Evolutionary conservation across 1,139 yeast genomes (phyloP).

Genomic region (Geotrichum candidum): DNA sequence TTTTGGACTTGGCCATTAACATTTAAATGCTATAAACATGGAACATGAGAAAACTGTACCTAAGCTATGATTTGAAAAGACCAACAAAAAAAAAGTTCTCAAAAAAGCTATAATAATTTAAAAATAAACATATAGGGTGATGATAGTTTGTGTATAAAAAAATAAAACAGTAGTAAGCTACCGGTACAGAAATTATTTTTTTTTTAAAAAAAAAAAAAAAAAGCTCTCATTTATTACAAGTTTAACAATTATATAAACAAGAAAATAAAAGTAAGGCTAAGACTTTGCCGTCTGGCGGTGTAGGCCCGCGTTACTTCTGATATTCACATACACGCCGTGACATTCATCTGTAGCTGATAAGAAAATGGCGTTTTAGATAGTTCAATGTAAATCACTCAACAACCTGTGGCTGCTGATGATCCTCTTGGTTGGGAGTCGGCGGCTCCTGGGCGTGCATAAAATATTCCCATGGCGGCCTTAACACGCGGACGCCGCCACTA

Average conservation of each 20-base stretch:
- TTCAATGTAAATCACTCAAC: not conserved
- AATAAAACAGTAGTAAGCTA: not conserved
- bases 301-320: not conserved
- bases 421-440: not conserved
- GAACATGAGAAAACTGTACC: not conserved
- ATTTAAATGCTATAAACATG: not conserved
- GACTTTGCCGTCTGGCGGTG: not conserved
- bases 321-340: not conserved
- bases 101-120: not conserved
- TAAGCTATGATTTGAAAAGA: not conserved
- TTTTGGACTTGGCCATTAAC: conserved; percentile 8
- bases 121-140: not conserved
- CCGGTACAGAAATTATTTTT: not conserved
- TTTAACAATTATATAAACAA: not conserved
- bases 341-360: too few species aligned
- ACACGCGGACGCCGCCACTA: conserved; percentile 27
- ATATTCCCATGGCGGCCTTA: conserved; percentile 38
- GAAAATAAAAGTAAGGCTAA: not conserved
- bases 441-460: conserved; percentile 12
- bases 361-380: not conserved
- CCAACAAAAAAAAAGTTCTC: not conserved
- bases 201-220: not conserved
- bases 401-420: not conserved
- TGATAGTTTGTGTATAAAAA: not conserved
- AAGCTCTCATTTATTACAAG: too few species aligned